Base-by-base conservation (phyloP, 306 rosid genomes). In the Adenanthera pavonina region DNA sequence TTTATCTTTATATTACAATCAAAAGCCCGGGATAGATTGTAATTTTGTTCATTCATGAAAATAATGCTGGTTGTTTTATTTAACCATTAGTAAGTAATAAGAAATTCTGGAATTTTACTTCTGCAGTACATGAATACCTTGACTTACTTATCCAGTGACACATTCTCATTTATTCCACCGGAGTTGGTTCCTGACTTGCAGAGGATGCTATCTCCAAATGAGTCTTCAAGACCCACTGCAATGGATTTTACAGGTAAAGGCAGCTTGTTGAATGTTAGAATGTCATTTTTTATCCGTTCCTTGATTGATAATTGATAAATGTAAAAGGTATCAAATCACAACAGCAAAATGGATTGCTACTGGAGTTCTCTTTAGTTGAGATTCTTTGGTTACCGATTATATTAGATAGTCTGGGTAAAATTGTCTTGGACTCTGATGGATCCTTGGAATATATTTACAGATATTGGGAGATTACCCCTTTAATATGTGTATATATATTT, bases 91-190 rank as follows among this genome's bases (percentile, higher is more conserved):
- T 66, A 78, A 69, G 47, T 81, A 67, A 79, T 84, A 44, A 75
- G 56, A 73, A 72, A 49, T 76, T 69, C 71, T 83, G 73, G 69
- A 85, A 60, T 84, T 78, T 79, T 65, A 75, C 84, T 80, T 83
- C 49, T 89, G 92, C 92, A 96, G 99, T 91, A 89, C 90, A 91
- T 80, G 91, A 96, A 96, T 88, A 93, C 98, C 78, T 83, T 96
- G 90, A 96, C 86, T 82, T 96, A 96, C 92, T 88, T 96, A 88
- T 89, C 98, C 80, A 91, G 88, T 77, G 99, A 91, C 72, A 91
- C 97, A 43, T 96, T 96, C 86, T 91, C 98, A 67, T 80, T 93
- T 34, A 87, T 96, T 83, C 98, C 99, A 33, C 67, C 87, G 25
- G 98, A 96, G 80, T 86, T 96, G 57, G 94, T 93, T 86, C 89